Base-by-base conservation (phyloP, 768 basidiomycete genomes). In the Termitomyces sp. region DNA sequence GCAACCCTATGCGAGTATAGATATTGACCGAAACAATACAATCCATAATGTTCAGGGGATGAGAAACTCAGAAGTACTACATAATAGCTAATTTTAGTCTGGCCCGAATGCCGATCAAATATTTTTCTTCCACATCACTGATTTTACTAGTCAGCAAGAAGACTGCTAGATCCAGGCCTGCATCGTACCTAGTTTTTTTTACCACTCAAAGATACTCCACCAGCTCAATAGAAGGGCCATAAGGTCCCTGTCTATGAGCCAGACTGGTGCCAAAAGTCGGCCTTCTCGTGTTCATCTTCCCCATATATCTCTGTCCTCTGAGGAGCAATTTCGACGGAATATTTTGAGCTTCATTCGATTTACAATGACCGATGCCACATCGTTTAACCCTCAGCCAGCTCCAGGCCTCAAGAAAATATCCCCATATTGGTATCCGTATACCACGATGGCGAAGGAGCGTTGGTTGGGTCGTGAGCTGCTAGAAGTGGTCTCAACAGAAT, bases 401-500 rank as follows among this genome's bases (percentile, higher is more conserved):
- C 67, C 69, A 4, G 86, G 85, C 11, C 75, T 97, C 58, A 88
- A 89, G 68, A 92, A 93, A 69, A 80, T 89, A 52, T 74, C 86
- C 43, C 90, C 94, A 0, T 96, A 96, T 68, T 97, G 93, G 92
- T 90, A 92, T 69, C 90, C 93, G 2, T 92, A 94, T 67, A 90
- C 86, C 9, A 96, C 94, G 0, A 94, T 88, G 85, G 92, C 93
- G 22, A 98, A 98, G 70, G 81, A 86, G 52, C 81, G 94, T 30
- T 97, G 94, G 94, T 77, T 92, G 38, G 87, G 89, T 35, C 78
- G 94, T 48, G 89, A 94, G 69, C 78, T 97, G 38, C 72, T 98
- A 24, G 94, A 98, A 71, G 87, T 97, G 40, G 88, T 98, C 16
- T 92, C 90, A 0, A 95, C 94, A 0, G 94, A 98, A 70, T 98